These are phyloP conservation scores for Populus hybrid DNA, from an alignment of 441 rosid genomes.

Conservation along the genomic window DNA sequence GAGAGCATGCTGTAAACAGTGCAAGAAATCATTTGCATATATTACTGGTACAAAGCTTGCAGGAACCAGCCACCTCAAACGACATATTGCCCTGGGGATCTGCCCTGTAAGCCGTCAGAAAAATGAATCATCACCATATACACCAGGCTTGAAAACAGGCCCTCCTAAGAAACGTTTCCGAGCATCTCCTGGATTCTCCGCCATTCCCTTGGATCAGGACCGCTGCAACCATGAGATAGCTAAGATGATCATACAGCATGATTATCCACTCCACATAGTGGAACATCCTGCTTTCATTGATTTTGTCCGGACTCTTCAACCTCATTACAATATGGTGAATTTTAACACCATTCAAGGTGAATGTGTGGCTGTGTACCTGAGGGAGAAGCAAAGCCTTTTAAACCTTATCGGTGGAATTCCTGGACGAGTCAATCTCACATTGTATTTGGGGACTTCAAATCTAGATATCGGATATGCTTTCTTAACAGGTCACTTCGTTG, in stretches of 20 bases:
- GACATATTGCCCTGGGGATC: slow-evolving; percentile 78
- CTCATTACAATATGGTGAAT: slow-evolving; percentile 68
- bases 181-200: slow-evolving; percentile 29
- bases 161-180: slow-evolving; percentile 70
- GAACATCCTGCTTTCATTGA: slow-evolving; percentile 72
- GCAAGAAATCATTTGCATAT: slow-evolving; percentile 83
- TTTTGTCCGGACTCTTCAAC: slow-evolving; percentile 68
- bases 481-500: slow-evolving; percentile 70
- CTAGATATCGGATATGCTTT: slow-evolving; percentile 63
- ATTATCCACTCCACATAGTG: slow-evolving; percentile 78
- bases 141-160: slow-evolving; percentile 35
- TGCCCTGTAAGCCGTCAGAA: slow-evolving; percentile 64
- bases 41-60: slow-evolving; percentile 80
- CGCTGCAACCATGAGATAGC: slow-evolving; percentile 68
- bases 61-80: slow-evolving; percentile 95
- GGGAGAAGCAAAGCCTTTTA: slow-evolving; percentile 67
- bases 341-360: slow-evolving; percentile 80
- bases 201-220: slow-evolving; percentile 55
- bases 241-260: slow-evolving; percentile 87
- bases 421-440: slow-evolving; percentile 62
- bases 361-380: slow-evolving; percentile 64
- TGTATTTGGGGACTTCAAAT: slow-evolving; percentile 65
- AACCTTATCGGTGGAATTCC: slow-evolving; percentile 51
- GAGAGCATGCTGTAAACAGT: slow-evolving; percentile 84
- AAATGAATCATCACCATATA: slow-evolving; percentile 23